Evolutionary conservation across 331 rosid species (phyloP).

Genomic region (Spiraea crenata): DNA sequence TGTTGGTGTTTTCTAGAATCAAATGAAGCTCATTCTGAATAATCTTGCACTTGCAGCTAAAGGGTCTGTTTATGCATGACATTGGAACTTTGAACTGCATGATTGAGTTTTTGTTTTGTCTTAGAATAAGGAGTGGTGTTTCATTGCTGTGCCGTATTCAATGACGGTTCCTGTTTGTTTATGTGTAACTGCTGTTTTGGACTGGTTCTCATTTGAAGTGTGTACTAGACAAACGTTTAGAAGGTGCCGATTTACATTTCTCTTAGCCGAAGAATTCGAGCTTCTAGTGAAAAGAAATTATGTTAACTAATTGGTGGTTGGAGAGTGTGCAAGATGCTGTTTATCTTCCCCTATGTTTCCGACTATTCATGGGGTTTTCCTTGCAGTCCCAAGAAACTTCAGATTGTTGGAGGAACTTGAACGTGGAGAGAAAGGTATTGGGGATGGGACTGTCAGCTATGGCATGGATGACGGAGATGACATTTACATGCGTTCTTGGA

Average conservation of each 20-base stretch:
- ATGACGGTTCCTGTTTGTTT: neutral
- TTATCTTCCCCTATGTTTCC: neutral
- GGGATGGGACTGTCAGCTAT: slow-evolving; percentile 96
- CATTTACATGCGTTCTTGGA: slow-evolving; percentile 99
- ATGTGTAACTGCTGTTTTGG: neutral
- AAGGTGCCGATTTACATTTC: neutral
- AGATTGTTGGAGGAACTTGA: slow-evolving; percentile 97
- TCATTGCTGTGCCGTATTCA: neutral
- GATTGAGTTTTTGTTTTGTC: neutral
- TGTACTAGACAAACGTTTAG: neutral
- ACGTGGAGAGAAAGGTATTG: slow-evolving; percentile 89
- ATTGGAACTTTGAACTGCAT: too few species aligned
- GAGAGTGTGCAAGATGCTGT: neutral
- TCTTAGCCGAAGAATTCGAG: too few species aligned
- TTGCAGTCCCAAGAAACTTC: slow-evolving; percentile 86
- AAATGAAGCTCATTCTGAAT: neutral
- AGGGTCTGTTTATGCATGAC: neutral
- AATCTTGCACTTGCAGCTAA: neutral
- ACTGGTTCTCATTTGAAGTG: neutral
- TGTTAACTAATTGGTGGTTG: neutral
- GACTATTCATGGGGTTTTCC: neutral
- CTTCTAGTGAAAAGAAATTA: too few species aligned
- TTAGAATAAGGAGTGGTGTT: too few species aligned
- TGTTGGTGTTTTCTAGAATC: neutral
- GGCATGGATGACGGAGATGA: slow-evolving; percentile 99